Conservation (phyloP, 768 basidiomycete genomes). For the Tulasnella sp. region DNA sequence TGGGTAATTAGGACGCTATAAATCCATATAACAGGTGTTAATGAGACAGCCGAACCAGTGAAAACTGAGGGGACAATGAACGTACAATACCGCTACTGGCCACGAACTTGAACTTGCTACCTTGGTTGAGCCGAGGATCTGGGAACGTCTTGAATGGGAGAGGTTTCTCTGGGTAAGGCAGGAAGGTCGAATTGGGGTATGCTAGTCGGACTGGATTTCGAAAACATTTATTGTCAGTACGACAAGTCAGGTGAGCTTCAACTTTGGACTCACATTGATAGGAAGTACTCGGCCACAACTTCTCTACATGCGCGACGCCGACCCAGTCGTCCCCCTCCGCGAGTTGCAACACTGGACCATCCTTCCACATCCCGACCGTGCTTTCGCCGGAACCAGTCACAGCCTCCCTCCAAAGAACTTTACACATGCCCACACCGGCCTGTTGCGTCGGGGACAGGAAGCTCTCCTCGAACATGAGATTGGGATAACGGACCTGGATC, state of each 20-base stretch:
- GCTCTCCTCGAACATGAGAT: conserved; percentile 19
- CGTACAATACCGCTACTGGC: conserved; percentile 47
- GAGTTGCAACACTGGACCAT: conserved; percentile 43
- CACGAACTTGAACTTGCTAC: conserved; percentile 53
- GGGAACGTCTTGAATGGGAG: conserved; percentile 65
- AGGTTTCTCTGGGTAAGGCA: conserved; percentile 42
- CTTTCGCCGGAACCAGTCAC: conserved; percentile 21
- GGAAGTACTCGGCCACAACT: conserved; percentile 56
- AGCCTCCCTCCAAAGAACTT: conserved; percentile 35
- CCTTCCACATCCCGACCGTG: conserved; percentile 34
- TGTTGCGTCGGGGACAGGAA: background rate
- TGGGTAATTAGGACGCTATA: conserved; percentile 56
- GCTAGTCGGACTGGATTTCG: conserved; percentile 34
- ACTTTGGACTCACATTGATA: conserved; percentile 51
- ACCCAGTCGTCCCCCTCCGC: conserved; percentile 46
- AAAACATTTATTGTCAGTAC: background rate
- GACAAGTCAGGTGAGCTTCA: background rate
- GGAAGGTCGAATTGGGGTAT: conserved; percentile 33
- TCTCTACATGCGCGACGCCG: conserved; percentile 39
- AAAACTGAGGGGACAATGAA: background rate
- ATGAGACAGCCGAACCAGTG: background rate
- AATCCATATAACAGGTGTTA: background rate
- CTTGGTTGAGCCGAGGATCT: conserved; percentile 44
- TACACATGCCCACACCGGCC: conserved; percentile 21
- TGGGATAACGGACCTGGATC: conserved; percentile 51